Evolutionary conservation across 768 basidiomycete genomes (phyloP), one percentile per base, ranked within the genome.

Genomic region (Flagelloscypha sp.): DNA sequence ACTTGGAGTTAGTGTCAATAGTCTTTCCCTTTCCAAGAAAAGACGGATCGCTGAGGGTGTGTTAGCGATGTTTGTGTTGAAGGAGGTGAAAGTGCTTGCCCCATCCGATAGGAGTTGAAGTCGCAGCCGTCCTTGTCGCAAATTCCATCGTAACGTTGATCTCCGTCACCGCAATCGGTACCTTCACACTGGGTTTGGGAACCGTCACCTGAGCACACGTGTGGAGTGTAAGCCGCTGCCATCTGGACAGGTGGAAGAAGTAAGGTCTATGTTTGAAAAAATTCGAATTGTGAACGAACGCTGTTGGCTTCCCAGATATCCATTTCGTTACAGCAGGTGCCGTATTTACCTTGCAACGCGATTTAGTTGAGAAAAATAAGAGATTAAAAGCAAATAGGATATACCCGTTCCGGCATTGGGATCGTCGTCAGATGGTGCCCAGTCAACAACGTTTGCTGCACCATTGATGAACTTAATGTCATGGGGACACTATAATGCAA

Each of bases 391-490:
- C n/a, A n/a, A n/a, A n/a, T n/a, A n/a, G n/a, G n/a, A n/a, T n/a
- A n/a, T n/a, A n/a, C 63, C 65, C 11, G 54, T 61, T 20, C 63
- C 62, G 22, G 59, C 41, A 49, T 67, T 67, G 36, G 59, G 50
- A 36, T 46, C 43, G 43, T 36, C 54, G 37, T 46, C 27, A 23
- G 21, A 33, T 2, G 31, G 15, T 13, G 9, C 15, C 13, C 62
- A 65, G 33, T 70, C 60, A 46, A 66, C 59, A 6, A 68, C 59
- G 41, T 70, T 62, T 9, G 59, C 61, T 54, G 54, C 38, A 40
- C 65, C 66, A 50, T 62, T 58, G 48, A 68, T 68, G 53, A 68
- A 68, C 54, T 68, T 70, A 50, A 67, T 51, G 45, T 68, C 67
- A 30, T 52, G 55, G 2, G 68, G 68, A 51, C 68, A 68, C 57